Base-by-base conservation (phyloP, 257 asterid genomes). In the Capsicum rhomboideum region DNA sequence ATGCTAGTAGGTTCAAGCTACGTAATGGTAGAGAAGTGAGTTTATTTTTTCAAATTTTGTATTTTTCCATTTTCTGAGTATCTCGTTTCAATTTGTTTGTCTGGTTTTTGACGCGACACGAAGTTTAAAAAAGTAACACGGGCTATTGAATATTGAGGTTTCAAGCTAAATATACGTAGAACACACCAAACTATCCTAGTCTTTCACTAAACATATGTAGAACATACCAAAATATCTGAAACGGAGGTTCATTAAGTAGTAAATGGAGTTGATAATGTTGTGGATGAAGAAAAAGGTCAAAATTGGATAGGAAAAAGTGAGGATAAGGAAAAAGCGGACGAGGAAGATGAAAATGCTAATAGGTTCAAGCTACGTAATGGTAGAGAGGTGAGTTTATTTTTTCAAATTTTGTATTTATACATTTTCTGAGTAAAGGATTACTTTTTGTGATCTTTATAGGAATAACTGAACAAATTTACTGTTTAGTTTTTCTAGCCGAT, bases 21-120 rank as follows among this genome's bases (percentile, higher is more conserved):
- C 89, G 92, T 63, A 92, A 94, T 84, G 98, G 97, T 61, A 90
- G 93, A 82, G 97, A 97, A n/a, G n/a, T n/a, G n/a, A n/a, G n/a
- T n/a, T n/a, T n/a, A n/a, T n/a, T n/a, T n/a, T n/a, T n/a, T n/a
- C n/a, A n/a, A n/a, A n/a, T n/a, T n/a, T n/a, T n/a, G n/a, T n/a
- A n/a, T n/a, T n/a, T n/a, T n/a, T n/a, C n/a, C n/a, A n/a, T n/a
- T n/a, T n/a, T n/a, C n/a, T n/a, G n/a, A n/a, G n/a, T n/a, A n/a
- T n/a, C n/a, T n/a, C n/a, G n/a, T n/a, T n/a, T 34, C 40, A 34
- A 34, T 34, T 34, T 34, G 40, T 34, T 34, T 34, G 40, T 34
- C 6, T 34, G 40, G 1, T 2, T 34, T 34, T 34, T 5, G 4
- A 34, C 40, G 40, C 4, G 40, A 34, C 40, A 34, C 40, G 40